Evolutionary conservation across 495 filamentous ascomycete species (phyloP).

Genomic region (Delitschia confertaspora): DNA sequence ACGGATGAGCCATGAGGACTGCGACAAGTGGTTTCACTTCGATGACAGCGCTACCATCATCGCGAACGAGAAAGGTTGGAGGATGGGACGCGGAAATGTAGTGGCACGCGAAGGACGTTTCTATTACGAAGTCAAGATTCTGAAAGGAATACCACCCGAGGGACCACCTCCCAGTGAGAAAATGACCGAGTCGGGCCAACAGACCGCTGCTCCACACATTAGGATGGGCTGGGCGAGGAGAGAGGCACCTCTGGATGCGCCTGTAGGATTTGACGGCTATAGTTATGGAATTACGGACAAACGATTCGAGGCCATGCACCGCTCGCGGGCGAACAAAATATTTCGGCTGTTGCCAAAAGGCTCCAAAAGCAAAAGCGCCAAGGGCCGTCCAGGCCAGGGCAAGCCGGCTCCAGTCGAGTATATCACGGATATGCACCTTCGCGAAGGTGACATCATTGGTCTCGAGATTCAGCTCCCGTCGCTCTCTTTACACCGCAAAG

Average conservation of each 20-base stretch:
- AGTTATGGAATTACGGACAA: constrained; percentile 90
- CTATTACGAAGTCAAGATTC: constrained; percentile 90
- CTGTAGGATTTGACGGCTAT: constrained; percentile 92
- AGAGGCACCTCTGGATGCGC: constrained; percentile 84
- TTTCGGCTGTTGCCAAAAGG: constrained; percentile 42
- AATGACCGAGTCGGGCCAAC: constrained; percentile 19
- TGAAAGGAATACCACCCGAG: constrained; percentile 52
- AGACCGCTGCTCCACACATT: constrained; percentile 49
- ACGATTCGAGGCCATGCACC: constrained; percentile 81
- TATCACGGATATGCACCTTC: constrained; percentile 34
- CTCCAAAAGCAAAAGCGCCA: constrained; percentile 30
- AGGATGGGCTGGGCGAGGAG: constrained; percentile 83
- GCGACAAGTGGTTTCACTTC: constrained; percentile 66
- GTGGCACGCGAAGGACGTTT: constrained; percentile 81
- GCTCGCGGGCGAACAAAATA: constrained; percentile 84
- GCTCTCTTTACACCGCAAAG: constrained; percentile 70
- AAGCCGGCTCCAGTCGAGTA: constrained; percentile 44
- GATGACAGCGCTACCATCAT: constrained; percentile 51
- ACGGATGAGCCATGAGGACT: constrained; percentile 86
- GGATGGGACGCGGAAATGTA: constrained; percentile 81
- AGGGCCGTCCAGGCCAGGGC: constrained; percentile 42
- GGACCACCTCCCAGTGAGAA: constrained; percentile 26
- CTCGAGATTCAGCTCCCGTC: constrained; percentile 86
- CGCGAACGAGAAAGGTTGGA: constrained; percentile 71
- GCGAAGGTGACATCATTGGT: constrained; percentile 89